Conservation (phyloP, 176 grass and related monocot species). For the Coix lacrymajobi region DNA sequence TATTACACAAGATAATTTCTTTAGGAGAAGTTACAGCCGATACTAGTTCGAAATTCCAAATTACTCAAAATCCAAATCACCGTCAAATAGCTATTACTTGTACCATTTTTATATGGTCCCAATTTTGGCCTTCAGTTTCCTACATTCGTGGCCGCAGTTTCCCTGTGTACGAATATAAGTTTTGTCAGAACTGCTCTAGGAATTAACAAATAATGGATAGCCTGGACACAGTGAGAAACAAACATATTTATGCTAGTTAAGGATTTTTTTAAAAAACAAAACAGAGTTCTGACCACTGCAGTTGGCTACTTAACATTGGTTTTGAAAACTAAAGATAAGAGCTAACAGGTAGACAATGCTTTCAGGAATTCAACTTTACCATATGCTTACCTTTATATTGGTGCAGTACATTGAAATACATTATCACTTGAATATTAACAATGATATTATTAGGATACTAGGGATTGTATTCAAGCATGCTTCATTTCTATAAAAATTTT, state of each 20-base stretch:
- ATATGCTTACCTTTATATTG: neutral
- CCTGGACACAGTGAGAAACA: neutral
- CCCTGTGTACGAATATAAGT: conserved; percentile 22
- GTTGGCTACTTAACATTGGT: neutral
- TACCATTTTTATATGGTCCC: conserved; percentile 66
- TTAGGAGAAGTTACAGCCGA: neutral
- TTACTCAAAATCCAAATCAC: neutral
- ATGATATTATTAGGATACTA: too few relatives aligned
- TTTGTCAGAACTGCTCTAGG: neutral
- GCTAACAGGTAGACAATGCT: neutral
- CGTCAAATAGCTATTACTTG: conserved; percentile 39
- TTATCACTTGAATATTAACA: neutral
- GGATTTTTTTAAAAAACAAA: neutral
- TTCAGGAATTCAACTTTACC: too few relatives aligned
- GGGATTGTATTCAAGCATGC: too few relatives aligned
- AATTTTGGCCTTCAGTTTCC: conserved; percentile 60
- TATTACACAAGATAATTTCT: neutral
- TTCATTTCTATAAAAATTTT: too few relatives aligned
- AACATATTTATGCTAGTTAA: neutral
- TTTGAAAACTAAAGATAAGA: neutral
- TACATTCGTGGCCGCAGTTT: conserved; percentile 70
- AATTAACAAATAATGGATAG: neutral
- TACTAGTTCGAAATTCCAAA: neutral
- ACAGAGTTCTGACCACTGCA: neutral
- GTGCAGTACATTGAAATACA: neutral